These are phyloP conservation scores for Coniochaeta prunicola DNA, from an alignment of 2,329 filamentous ascomycete genomes.

Conservation along the genomic window DNA sequence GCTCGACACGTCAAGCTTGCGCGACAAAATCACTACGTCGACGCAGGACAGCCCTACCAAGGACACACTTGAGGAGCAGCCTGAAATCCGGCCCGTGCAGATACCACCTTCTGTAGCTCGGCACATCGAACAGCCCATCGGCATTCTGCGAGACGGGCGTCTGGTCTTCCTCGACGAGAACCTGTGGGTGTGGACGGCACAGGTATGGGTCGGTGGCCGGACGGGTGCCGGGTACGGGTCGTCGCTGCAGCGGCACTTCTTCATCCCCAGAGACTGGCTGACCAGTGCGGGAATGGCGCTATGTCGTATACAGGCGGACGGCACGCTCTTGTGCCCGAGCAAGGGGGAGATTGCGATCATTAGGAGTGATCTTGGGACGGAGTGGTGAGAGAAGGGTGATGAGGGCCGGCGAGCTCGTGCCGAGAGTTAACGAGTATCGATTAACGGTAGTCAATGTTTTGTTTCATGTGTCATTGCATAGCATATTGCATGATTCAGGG, in stretches of 20 bases:
- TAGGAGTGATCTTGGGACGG: conserved; percentile 8
- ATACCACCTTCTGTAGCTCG: conserved; percentile 1
- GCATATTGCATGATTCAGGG: no score
- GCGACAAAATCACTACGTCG: neutral
- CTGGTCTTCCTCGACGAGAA: conserved; percentile 13
- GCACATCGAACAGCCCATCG: conserved; percentile 6
- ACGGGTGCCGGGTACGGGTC: neutral
- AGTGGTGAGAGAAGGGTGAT: conserved; percentile 6
- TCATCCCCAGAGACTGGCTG: conserved; percentile 16
- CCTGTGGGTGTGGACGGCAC: conserved; percentile 13
- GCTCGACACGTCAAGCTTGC: conserved; percentile 4
- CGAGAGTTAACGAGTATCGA: neutral
- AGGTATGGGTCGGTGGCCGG: neutral
- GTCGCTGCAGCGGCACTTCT: conserved; percentile 13
- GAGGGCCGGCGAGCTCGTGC: neutral
- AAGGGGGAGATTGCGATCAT: conserved; percentile 13
- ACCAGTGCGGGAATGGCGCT: conserved; percentile 8
- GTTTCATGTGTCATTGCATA: no score
- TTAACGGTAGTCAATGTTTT: no score
- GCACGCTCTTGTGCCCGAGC: conserved; percentile 11
- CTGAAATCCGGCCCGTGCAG: neutral
- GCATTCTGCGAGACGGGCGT: conserved; percentile 11
- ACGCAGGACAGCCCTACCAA: neutral
- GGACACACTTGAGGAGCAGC: neutral
- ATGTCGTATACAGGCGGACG: conserved; percentile 10